phyloP scores from a whole-genome alignment of 1,139 yeast species.

The Yamadazyma aaseri region DNA sequence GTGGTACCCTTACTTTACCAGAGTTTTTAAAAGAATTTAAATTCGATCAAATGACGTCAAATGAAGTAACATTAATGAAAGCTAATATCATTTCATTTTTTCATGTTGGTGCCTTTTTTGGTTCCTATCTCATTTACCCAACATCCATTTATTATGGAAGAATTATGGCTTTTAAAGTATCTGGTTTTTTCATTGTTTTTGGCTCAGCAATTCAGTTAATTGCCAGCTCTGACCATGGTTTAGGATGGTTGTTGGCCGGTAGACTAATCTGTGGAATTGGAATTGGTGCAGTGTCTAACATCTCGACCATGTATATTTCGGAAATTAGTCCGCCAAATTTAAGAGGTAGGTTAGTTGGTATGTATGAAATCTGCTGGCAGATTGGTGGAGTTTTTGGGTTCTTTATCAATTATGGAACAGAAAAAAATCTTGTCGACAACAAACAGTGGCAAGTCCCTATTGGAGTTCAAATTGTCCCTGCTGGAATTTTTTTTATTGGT shows the following conservation, averaged over 20 bases:
- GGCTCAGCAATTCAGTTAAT: constrained; percentile 36
- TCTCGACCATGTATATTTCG: constrained; percentile 31
- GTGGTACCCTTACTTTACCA: constrained; percentile 27
- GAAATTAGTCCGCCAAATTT: constrained; percentile 29
- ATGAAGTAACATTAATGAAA: constrained; percentile 15
- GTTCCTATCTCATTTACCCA: constrained; percentile 26
- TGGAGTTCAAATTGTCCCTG: constrained; percentile 40
- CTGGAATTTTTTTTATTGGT: constrained; percentile 38
- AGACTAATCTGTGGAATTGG: constrained; percentile 33
- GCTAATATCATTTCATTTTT: constrained; percentile 33
- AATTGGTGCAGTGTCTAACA: constrained; percentile 30
- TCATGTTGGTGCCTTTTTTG: constrained; percentile 35
- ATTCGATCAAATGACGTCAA: constrained; percentile 17
- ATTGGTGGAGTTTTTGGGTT: constrained; percentile 46
- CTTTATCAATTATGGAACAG: constrained; percentile 41
- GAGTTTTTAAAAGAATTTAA: constrained; percentile 26
- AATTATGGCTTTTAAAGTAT: constrained; percentile 21
- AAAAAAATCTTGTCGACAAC: constrained; percentile 17
- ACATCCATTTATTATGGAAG: constrained; percentile 26
- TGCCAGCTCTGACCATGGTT: constrained; percentile 6
- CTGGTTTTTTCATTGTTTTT: constrained; percentile 34
- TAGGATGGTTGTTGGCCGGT: constrained; percentile 17
- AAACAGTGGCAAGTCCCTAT: constrained; percentile 36
- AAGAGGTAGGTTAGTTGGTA: constrained; percentile 42
- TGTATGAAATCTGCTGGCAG: constrained; percentile 50